Evolutionary conservation across 2,329 filamentous ascomycete genomes (phyloP), one percentile per base, ranked within the genome.

Genomic region (Raffaelea ambrosiae): DNA sequence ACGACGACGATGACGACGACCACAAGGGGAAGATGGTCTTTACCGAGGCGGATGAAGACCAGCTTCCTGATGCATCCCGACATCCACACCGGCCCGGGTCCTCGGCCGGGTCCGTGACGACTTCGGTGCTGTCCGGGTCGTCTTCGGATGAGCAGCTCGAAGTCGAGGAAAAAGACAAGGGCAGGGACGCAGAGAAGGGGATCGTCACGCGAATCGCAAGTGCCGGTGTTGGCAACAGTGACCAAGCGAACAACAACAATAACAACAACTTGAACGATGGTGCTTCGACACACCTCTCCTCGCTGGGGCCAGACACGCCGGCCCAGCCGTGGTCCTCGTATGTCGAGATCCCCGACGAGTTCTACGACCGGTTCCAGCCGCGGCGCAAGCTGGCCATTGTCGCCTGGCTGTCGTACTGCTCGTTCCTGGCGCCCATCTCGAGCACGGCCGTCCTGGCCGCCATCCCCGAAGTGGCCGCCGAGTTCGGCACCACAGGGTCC

Each of bases 341-440:
- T 49, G 50, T 58, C 42, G 66, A 71, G 50, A 57, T 72, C 23
- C 68, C 69, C 13, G 76, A 81, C 56, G 70, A 71, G 46, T 62
- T 78, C n/a, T 91, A 89, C 66, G 73, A 83, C 56, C 73, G 74
- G 18, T 74, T 89, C 51, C 74, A 81, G 0, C 63, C 66, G 3
- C 65, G 67, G 16, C 76, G 81, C 38, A 93, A 91, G 63, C 60
- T 72, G 3, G 58, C 80, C 51, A 85, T 91, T 46, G 82, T 88
- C 16, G 68, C 70, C 10, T 73, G 89, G 5, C 66, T 90, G 46
- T 83, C 84, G 0, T 86, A 83, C 59, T 88, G 84, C 64, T 80
- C 83, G 22, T 88, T 91, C 53, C 69, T 91, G 40, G 81, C 86
- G 1, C 87, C 87, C 1, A 76, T 85, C 26, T 79, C 76, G 3